Evolutionary conservation across 306 rosid genomes (phyloP), one percentile per base, ranked within the genome.

Genomic region (Ceratonia siliqua): DNA sequence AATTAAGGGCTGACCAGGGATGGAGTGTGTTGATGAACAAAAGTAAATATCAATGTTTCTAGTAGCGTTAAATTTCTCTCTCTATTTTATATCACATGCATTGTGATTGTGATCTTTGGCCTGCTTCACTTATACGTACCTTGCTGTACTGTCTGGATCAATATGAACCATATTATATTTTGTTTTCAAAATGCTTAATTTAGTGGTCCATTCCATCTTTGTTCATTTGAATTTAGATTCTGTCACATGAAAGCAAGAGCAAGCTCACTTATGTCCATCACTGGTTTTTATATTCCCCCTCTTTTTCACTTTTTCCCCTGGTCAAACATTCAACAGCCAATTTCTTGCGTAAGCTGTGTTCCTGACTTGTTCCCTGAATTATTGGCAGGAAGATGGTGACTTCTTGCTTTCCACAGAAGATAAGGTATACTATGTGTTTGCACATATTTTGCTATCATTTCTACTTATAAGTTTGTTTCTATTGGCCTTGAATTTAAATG

Each of bases 321-420:
- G 25, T 64, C 12, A 48, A 20, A n/a, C n/a, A n/a, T n/a, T n/a
- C 2, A 36, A 32, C 27, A 66, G 4, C 46, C 30, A 13, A 38
- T 67, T 62, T 83, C 13, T 70, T 53, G 27, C 46, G 12, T 62
- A 39, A 39, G 43, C 13, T 64, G 24, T 82, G 61, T 72, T 84
- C 78, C 65, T 86, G 53, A 82, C 58, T 64, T 72, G 5, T 79
- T 43, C 70, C 39, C 36, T 73, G 46, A 67, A 76, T 63, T 73
- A 27, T 84, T 78, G 62, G 78, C 83, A 94, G 99, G 97, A 88
- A 85, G 99, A 94, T 64, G 91, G 82, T 50, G 99, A 94, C 78
- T 94, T 90, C 82, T 78, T 90, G 84, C 83, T 88, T 69, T 88
- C 80, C 70, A 83, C 87, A 11, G 97, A 94, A 74, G 97, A 92